phyloP scores from a whole-genome alignment of 805 yeast genomes.

The Teunomyces gatunensis region DNA sequence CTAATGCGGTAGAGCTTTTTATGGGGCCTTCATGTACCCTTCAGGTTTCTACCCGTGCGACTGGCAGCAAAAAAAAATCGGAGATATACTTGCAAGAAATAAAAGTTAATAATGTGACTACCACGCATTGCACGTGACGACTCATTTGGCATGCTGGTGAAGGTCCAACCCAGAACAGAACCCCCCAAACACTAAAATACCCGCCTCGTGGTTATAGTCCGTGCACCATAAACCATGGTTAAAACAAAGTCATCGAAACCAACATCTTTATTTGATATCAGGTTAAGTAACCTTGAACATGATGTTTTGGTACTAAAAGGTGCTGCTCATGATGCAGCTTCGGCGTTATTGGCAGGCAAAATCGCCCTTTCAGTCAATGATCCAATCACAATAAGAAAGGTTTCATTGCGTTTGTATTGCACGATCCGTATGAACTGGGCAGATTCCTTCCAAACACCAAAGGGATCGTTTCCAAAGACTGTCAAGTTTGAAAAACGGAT shows the following conservation, averaged over 20 bases:
- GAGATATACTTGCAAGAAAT: too few species aligned
- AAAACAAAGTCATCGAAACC: slow-evolving; percentile 16
- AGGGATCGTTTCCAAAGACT: slow-evolving; percentile 47
- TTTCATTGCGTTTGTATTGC: slow-evolving; percentile 65
- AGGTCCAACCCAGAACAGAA: slow-evolving; percentile 2
- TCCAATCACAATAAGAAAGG: slow-evolving; percentile 63
- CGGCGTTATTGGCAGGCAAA: slow-evolving; percentile 72
- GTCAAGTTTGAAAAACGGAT: slow-evolving; percentile 56
- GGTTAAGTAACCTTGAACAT: slow-evolving; percentile 65
- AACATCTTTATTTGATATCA: slow-evolving; percentile 43
- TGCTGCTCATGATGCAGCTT: slow-evolving; percentile 68
- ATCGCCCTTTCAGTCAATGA: slow-evolving; percentile 75
- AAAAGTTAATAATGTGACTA: too few species aligned
- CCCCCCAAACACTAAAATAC: not conserved
- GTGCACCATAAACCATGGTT: not conserved
- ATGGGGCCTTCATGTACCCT: too few species aligned
- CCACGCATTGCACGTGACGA: not conserved
- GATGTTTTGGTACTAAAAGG: slow-evolving; percentile 85
- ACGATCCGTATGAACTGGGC: slow-evolving; percentile 65
- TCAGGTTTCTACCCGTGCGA: too few species aligned
- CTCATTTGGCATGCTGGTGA: not conserved
- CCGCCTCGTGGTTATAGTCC: not conserved
- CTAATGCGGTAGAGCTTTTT: too few species aligned
- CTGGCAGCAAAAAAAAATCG: too few species aligned
- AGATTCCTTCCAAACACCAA: slow-evolving; percentile 48